Evolutionary conservation across 306 rosid genomes (phyloP).

Genomic region (Malus domestica): ASM211411v1 NC_041803.1:2478501-2479000

Average conservation of each 20-base stretch:
- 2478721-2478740: not conserved
- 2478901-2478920: not conserved
- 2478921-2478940: not conserved
- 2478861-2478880: slow-evolving; percentile 43
- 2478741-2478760: not conserved
- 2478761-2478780: not conserved
- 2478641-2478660: slow-evolving; percentile 75
- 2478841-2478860: slow-evolving; percentile 89
- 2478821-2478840: slow-evolving; percentile 72
- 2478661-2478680: slow-evolving; percentile 77
- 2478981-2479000: not conserved
- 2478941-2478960: not conserved
- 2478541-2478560: not conserved
- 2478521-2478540: not conserved
- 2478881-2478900: not conserved
- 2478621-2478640: slow-evolving; percentile 99
- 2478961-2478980: not conserved
- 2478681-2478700: slow-evolving; percentile 43
- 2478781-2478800: slow-evolving; percentile 26
- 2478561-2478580: not conserved
- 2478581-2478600: slow-evolving; percentile 50
- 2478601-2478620: slow-evolving; percentile 77
- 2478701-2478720: not conserved
- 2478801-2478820: slow-evolving; percentile 77
- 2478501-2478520: not conserved